Evolutionary conservation across 106 monocot species (phyloP).

Genomic region (Cymbidium sinense): DNA sequence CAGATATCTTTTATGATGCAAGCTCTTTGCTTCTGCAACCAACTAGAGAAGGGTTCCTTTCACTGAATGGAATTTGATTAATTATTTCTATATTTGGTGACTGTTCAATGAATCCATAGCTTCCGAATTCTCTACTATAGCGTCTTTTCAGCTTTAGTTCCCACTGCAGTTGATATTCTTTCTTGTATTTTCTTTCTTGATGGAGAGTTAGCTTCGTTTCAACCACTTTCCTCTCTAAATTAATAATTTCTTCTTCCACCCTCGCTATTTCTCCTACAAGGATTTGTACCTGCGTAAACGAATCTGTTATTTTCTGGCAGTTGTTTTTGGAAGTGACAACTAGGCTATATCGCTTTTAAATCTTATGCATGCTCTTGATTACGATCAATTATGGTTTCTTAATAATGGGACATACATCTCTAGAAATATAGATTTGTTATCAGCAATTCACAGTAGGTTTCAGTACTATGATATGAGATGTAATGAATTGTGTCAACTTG

Average conservation of each 20-base stretch:
- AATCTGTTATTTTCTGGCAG: no score
- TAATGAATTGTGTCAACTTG: no score
- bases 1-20: neutral
- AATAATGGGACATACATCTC: no score
- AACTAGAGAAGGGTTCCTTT: constrained; percentile 26
- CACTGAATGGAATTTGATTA: constrained; percentile 10
- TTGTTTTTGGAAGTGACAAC: no score
- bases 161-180: constrained; percentile 16
- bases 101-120: constrained; percentile 14
- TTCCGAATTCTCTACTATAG: constrained; percentile 21
- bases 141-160: constrained; percentile 18
- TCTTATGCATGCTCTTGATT: no score
- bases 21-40: constrained; percentile 24
- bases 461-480: no score
- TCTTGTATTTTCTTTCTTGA: constrained; percentile 22
- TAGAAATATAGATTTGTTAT: no score
- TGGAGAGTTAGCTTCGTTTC: constrained; percentile 41
- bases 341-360: no score
- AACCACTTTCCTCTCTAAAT: constrained; percentile 55
- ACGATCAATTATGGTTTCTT: no score
- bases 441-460: no score
- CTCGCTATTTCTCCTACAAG: constrained; percentile 70
- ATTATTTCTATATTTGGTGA: constrained; percentile 10
- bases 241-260: constrained; percentile 76
- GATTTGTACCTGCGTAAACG: constrained; percentile 41